Conservation (phyloP, 306 rosid species). For the Ormosia semicastrata region DNA sequence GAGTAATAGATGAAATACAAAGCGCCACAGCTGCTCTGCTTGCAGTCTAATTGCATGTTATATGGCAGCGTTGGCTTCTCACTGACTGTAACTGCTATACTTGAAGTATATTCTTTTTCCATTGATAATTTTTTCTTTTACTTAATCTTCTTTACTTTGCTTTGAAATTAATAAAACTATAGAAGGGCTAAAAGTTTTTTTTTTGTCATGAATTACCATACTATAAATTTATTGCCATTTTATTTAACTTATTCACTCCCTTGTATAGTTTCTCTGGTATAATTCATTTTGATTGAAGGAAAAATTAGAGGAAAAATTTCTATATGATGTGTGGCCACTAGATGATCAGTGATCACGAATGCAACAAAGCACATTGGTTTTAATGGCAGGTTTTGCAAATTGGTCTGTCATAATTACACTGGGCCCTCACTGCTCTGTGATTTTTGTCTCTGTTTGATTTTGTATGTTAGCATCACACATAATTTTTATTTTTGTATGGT, state of each 20-base stretch:
- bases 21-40: neutral
- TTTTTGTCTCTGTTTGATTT: constrained; percentile 19
- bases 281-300: neutral
- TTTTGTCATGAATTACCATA: neutral
- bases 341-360: neutral
- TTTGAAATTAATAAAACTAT: neutral
- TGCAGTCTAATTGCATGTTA: neutral
- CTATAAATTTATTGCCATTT: neutral
- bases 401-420: neutral
- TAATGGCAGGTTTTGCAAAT: neutral
- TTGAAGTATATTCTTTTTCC: neutral
- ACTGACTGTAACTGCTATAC: neutral
- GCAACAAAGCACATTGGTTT: constrained; percentile 10
- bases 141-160: neutral
- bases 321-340: neutral
- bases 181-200: neutral
- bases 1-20: neutral
- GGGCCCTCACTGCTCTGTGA: constrained; percentile 8
- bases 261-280: neutral
- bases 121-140: neutral
- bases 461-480: constrained; percentile 11
- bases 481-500: neutral
- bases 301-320: neutral
- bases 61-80: neutral
- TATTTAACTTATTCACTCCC: neutral